Conservation (phyloP, 2,329 filamentous ascomycete species). For the Juglanconis sp. region DNA sequence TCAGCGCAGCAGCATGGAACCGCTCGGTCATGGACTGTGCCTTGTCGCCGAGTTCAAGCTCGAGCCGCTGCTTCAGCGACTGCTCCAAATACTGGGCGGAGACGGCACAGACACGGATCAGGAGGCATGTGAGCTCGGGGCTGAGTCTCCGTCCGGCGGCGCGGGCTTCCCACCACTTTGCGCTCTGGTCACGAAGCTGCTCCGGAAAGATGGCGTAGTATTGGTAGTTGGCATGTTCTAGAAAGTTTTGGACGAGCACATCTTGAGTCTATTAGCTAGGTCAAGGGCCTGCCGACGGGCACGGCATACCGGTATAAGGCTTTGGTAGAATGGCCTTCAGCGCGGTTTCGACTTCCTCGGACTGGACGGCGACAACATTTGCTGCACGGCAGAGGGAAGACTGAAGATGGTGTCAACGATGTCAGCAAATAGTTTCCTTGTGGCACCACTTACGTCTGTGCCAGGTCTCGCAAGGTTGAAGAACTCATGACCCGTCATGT, state of each 20-base stretch:
- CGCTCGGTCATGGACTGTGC: conserved; percentile 36
- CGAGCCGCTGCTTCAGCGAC: conserved; percentile 36
- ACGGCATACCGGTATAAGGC: conserved; percentile 32
- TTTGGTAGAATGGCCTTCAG: conserved; percentile 33
- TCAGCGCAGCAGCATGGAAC: conserved; percentile 39
- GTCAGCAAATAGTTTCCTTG: neutral
- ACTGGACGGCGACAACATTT: conserved; percentile 16
- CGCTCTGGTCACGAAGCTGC: conserved; percentile 41
- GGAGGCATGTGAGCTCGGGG: conserved; percentile 43
- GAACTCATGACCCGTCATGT: conserved; percentile 17
- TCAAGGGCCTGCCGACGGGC: neutral
- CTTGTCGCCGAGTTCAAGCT: conserved; percentile 41
- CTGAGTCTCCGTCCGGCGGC: conserved; percentile 31
- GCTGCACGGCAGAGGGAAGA: conserved; percentile 12
- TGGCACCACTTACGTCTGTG: conserved; percentile 15
- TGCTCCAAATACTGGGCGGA: conserved; percentile 39
- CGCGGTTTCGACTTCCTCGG: conserved; percentile 30
- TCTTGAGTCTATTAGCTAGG: conserved; percentile 28
- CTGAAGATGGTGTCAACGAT: conserved; percentile 8
- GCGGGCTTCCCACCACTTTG: conserved; percentile 42
- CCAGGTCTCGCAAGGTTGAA: conserved; percentile 2
- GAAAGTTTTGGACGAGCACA: conserved; percentile 42
- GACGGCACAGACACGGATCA: conserved; percentile 45
- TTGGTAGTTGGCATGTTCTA: conserved; percentile 41
- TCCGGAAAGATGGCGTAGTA: conserved; percentile 45